Evolutionary conservation across 176 grass and related monocot species (phyloP).

Genomic region (Tillandsia fasciculata): DNA sequence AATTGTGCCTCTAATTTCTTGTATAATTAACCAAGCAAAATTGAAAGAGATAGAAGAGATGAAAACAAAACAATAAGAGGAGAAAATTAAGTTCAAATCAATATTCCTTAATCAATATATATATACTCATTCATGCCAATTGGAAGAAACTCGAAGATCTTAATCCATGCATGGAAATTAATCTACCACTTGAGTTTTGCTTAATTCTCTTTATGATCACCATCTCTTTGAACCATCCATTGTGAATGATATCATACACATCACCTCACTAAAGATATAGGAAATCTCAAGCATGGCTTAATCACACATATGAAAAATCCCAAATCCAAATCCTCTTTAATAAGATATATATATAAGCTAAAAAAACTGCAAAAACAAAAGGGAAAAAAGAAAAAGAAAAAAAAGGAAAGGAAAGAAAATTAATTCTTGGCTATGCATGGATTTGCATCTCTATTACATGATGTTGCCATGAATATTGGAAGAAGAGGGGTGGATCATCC

Average conservation of each 20-base stretch:
- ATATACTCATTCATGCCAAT: too few species aligned
- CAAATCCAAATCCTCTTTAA: not conserved
- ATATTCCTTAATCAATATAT: too few species aligned
- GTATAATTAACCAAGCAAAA: not conserved
- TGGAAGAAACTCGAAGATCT: not conserved
- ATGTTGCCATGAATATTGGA: slow-evolving; percentile 29
- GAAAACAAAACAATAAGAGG: too few species aligned
- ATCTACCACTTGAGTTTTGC: not conserved
- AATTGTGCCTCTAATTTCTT: not conserved
- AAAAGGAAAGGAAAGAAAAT: not conserved
- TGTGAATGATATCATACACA: not conserved
- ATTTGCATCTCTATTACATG: slow-evolving; percentile 4
- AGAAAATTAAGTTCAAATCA: too few species aligned
- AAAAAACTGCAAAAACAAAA: not conserved
- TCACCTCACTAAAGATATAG: not conserved
- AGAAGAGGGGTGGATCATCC: slow-evolving; percentile 38
- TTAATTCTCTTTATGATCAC: not conserved
- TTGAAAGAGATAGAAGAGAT: too few species aligned
- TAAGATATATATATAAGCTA: not conserved
- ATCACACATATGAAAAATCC: not conserved
- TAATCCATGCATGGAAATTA: not conserved
- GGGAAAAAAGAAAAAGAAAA: not conserved
- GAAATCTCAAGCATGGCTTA: not conserved
- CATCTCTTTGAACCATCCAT: not conserved
- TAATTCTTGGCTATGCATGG: not conserved